Base-by-base conservation (phyloP, 441 rosid species). In the Arabidopsis hybrid region DNA sequence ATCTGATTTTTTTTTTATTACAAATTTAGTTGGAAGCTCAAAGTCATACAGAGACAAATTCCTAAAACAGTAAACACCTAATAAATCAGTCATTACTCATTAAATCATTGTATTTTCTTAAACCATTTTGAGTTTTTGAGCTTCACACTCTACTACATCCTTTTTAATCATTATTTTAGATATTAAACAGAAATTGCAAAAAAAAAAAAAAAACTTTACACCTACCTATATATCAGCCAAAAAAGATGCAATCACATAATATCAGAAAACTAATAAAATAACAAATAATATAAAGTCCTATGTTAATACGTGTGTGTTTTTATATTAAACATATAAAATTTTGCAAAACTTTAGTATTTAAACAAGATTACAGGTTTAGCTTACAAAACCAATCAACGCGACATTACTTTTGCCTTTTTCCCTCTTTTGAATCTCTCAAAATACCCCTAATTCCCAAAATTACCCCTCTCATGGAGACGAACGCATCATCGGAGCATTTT, bases 381-480 rank as follows among this genome's bases (percentile, higher is more conserved):
- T 47, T 55, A n/a, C 47, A 76, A 38, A 70, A 46, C 56, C 75
- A 70, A 43, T 47, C 75, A 4, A 55, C 47, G 13, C 53, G n/a
- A 55, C 60, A 57, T 65, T 39, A 4, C 3, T 35, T 49, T 3
- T 13, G 21, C n/a, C 61, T 9, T 35, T 47, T 51, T 60, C 67
- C 35, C 36, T 36, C 0, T 21, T 62, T 12, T 49, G 7, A 65
- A 45, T 55, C 64, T 75, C 65, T 39, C 1, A 40, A 36, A 32
- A 14, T 4, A 2, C 1, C 8, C 0, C 26, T 21, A 0, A 51
- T 60, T 69, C 21, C 56, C 72, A 9, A 77, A 49, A 63, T 1
- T 39, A 56, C 32, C 34, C 71, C 38, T 21, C 11, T 21, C 26
- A 78, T 78, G 81, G 81, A n/a, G 63, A 46, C 31, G 63, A 46